A percentile compares a stretch with the other conserved stretches of the same genome.
Evolutionary conservation across 2,329 filamentous ascomycete genomes (phyloP).

Genomic region (Microdochium nivale): DNA sequence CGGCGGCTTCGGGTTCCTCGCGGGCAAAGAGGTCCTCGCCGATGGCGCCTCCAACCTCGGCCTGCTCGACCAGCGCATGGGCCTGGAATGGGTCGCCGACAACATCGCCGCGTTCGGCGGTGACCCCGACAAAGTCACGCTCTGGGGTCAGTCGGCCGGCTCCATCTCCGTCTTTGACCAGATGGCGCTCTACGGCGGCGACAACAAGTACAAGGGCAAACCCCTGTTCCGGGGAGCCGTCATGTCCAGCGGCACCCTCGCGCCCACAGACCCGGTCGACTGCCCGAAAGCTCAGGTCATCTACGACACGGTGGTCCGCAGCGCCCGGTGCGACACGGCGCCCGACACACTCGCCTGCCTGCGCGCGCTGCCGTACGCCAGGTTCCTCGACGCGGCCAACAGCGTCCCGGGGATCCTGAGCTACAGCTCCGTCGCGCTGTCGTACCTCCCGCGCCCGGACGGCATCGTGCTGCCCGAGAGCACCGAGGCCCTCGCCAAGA

Average conservation of each 20-base stretch:
- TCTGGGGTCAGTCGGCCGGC: conserved; percentile 55
- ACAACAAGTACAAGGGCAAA: conserved; percentile 54
- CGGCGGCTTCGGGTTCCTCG: conserved; percentile 54
- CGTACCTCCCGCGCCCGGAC: conserved; percentile 55
- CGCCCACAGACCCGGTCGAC: conserved; percentile 44
- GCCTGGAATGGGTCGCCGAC: conserved; percentile 53
- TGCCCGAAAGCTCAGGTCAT: conserved; percentile 43
- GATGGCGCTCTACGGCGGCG: conserved; percentile 51
- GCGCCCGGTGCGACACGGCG: conserved; percentile 43
- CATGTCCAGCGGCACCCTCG: conserved; percentile 49
- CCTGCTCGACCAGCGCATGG: conserved; percentile 50
- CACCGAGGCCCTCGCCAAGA: conserved; percentile 10
- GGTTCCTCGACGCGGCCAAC: conserved; percentile 47
- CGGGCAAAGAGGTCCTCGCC: conserved; percentile 43
- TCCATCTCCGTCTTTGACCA: conserved; percentile 55
- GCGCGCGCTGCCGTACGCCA: conserved; percentile 38
- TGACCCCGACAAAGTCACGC: conserved; percentile 54
- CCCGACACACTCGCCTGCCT: conserved; percentile 45
- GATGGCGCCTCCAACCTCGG: conserved; percentile 52
- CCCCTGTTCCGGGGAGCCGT: conserved; percentile 56
- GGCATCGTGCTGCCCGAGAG: conserved; percentile 35
- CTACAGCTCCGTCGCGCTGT: conserved; percentile 49
- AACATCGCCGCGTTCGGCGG: conserved; percentile 60
- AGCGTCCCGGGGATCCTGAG: conserved; percentile 47
- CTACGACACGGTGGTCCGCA: conserved; percentile 42